Evolutionary conservation across 2,329 filamentous ascomycete species (phyloP), one percentile per base, ranked within the genome.

Genomic region (Exophiala dermatitidis): DNA sequence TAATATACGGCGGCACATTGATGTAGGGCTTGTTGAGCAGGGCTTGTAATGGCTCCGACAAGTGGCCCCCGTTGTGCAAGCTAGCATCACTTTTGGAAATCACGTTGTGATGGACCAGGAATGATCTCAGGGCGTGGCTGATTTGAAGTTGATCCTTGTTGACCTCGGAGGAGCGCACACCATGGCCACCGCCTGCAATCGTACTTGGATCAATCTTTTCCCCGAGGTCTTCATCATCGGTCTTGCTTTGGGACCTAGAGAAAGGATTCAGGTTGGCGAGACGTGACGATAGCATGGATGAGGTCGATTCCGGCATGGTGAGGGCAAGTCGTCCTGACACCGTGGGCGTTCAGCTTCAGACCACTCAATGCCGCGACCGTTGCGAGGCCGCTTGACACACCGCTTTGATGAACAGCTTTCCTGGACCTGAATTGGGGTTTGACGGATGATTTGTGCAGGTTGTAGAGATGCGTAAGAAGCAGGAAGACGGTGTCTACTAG

Each of bases 251-350:
- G 12, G 51, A 50, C 48, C 40, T 56, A 10, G 49, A 46, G 51
- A 62, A 62, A 1, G 59, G 60, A 32, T 58, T 62, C 10, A 60
- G 37, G 36, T 53, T 58, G 40, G 58, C 49, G n/a, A 62, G 38
- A 32, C 46, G 51, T 34, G 58, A 60, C 28, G 54, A 50, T 1
- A 61, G 30, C 8, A 28, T 28, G 10, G 54, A 30, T 32, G 52
- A 30, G 5, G 29, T 36, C 4, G 42, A 51, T 1, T 47, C 43
- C 7, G 43, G 32, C 50, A 52, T 52, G 50, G 28, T 47, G 45
- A 19, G 19, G 19, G 19, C 19, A 19, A 1, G 19, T 19, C 1
- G 19, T 19, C 19, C 19, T 19, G 19, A 19, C 19, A 19, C 1
- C 19, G 19, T 19, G 19, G 19, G 19, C 1, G 19, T 19, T 19